Percentiles rank a stretch among this genome's conserved stretches.
phyloP scores from a whole-genome alignment of 2,329 filamentous ascomycete species.

The Fusarium anthophilum region DNA sequence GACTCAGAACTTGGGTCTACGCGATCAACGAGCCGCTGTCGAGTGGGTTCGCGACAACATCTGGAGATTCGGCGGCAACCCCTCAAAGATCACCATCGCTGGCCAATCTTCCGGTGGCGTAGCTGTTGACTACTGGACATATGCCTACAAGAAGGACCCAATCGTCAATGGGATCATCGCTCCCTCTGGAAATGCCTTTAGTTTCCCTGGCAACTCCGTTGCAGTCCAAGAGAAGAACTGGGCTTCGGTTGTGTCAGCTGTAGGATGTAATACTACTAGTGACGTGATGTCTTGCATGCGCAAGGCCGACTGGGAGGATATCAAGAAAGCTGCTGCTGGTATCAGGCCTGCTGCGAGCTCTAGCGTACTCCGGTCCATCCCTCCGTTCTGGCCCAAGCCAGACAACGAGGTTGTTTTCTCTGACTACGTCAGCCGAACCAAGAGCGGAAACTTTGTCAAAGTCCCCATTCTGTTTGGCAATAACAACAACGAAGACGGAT shows the following conservation, averaged over 20 bases:
- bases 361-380: slow-evolving; percentile 49
- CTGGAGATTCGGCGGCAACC: slow-evolving; percentile 42
- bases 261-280: slow-evolving; percentile 49
- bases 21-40: slow-evolving; percentile 45
- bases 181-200: slow-evolving; percentile 56
- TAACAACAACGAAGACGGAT: slow-evolving; percentile 58
- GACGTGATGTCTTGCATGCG: slow-evolving; percentile 52
- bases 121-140: slow-evolving; percentile 58
- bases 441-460: slow-evolving; percentile 49
- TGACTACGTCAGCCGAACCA: slow-evolving; percentile 50
- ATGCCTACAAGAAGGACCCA: slow-evolving; percentile 58
- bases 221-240: slow-evolving; percentile 52
- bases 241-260: slow-evolving; percentile 50
- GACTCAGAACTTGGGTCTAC: slow-evolving; percentile 41
- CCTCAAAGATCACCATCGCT: slow-evolving; percentile 46
- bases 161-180: slow-evolving; percentile 59
- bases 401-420: slow-evolving; percentile 54
- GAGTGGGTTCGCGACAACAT: slow-evolving; percentile 49
- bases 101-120: slow-evolving; percentile 49
- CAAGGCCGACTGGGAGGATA: slow-evolving; percentile 45
- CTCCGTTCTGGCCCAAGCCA: slow-evolving; percentile 54
- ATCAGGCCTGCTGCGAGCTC: slow-evolving; percentile 47
- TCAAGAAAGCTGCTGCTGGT: slow-evolving; percentile 49
- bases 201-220: slow-evolving; percentile 53
- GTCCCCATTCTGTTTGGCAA: slow-evolving; percentile 55